These are phyloP conservation scores for Xylaria grammica DNA, from an alignment of 495 filamentous ascomycete species.

Conservation along the genomic window DNA sequence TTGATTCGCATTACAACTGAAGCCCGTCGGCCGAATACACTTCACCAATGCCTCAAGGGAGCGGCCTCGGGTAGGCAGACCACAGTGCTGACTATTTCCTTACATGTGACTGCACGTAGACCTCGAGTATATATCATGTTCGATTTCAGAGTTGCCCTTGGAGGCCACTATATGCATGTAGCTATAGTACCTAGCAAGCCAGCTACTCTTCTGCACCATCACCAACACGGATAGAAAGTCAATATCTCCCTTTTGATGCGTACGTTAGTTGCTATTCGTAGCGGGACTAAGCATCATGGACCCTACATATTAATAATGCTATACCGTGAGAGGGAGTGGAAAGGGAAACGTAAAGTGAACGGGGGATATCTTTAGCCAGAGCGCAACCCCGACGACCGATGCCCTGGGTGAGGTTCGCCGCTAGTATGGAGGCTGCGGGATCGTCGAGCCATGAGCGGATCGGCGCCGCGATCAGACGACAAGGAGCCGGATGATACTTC, in stretches of 20 bases:
- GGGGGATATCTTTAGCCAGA: background rate
- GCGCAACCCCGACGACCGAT: background rate
- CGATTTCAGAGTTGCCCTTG: too few species aligned
- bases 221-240: background rate
- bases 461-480: background rate
- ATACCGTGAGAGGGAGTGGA: too few species aligned
- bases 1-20: too few species aligned
- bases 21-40: too few species aligned
- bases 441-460: conserved; percentile 2
- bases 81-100: too few species aligned
- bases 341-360: background rate
- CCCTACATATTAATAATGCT: too few species aligned
- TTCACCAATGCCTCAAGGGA: too few species aligned
- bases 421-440: conserved; percentile 11
- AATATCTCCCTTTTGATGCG: background rate
- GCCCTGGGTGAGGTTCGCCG: background rate
- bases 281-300: background rate
- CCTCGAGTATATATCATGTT: too few species aligned
- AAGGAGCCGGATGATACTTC: background rate
- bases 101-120: too few species aligned
- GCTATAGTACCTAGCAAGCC: background rate
- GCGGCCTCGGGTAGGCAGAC: too few species aligned
- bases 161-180: background rate
- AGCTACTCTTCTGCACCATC: background rate
- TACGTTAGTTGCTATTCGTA: background rate